Evolutionary conservation across 2,329 filamentous ascomycete species (phyloP).

Genomic region (Alternaria arbusti): DNA sequence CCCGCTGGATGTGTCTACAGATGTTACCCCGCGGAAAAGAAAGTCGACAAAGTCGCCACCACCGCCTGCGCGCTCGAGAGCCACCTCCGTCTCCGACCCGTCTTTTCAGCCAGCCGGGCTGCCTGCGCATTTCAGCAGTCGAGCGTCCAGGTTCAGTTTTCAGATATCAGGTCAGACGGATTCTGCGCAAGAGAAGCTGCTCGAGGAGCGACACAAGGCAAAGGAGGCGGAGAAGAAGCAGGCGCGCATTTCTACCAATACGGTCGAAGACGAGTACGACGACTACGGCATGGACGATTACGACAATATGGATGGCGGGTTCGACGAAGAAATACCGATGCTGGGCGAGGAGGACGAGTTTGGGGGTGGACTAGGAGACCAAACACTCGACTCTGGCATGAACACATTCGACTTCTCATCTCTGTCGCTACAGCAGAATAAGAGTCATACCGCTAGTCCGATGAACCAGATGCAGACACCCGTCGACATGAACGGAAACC

Average conservation of each 20-base stretch:
- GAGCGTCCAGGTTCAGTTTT: conserved; percentile 81
- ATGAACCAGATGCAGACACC: conserved; percentile 35
- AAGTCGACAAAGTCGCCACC: conserved; percentile 47
- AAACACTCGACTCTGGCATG: conserved; percentile 37
- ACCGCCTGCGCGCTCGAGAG: conserved; percentile 43
- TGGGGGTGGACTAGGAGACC: conserved; percentile 29
- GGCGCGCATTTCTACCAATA: conserved; percentile 44
- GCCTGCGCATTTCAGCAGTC: conserved; percentile 62
- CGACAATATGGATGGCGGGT: conserved; percentile 62
- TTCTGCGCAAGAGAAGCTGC: conserved; percentile 67
- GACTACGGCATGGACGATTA: conserved; percentile 52
- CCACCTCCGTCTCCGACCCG: conserved; percentile 46
- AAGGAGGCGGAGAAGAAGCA: conserved; percentile 65
- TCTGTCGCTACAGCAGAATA: conserved; percentile 28
- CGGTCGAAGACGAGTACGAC: conserved; percentile 47
- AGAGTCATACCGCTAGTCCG: conserved; percentile 14
- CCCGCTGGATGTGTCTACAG: conserved; percentile 30
- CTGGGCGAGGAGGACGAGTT: conserved; percentile 46
- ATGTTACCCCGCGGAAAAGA: conserved; percentile 37
- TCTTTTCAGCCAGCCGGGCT: conserved; percentile 45
- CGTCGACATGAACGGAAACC: conserved; percentile 38
- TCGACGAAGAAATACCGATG: conserved; percentile 72
- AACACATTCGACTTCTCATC: conserved; percentile 44
- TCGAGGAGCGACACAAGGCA: conserved; percentile 75
- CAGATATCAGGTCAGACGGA: conserved; percentile 77